phyloP scores from a whole-genome alignment of 2,329 filamentous ascomycete species.

The Pseudogymnoascus sp. region DNA sequence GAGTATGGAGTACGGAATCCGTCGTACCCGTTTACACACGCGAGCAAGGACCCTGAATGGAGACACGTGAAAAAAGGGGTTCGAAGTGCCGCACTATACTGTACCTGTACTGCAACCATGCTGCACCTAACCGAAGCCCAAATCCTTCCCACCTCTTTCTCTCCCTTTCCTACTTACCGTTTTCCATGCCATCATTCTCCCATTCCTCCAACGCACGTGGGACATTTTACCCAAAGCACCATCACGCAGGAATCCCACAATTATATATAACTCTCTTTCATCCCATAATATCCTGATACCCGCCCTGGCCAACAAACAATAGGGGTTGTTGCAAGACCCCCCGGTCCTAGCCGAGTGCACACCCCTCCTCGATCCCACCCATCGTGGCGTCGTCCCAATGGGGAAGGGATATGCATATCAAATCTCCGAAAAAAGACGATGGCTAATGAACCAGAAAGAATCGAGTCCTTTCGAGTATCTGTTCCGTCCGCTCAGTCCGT shows the following conservation, averaged over 20 bases:
- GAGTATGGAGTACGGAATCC: neutral
- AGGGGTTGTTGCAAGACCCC: neutral
- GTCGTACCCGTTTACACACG: neutral
- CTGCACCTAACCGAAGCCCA: neutral
- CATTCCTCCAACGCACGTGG: neutral
- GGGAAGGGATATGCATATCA: neutral
- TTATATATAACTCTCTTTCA: neutral
- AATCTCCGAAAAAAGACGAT: neutral
- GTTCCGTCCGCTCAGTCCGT: neutral
- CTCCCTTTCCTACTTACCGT: neutral
- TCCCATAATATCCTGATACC: neutral
- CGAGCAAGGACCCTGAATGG: neutral
- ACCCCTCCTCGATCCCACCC: neutral
- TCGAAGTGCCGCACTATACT: neutral
- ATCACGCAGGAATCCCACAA: neutral
- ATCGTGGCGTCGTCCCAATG: neutral
- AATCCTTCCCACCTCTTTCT: neutral
- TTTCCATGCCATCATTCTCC: neutral
- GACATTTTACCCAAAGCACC: neutral
- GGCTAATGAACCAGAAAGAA: neutral
- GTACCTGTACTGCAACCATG: neutral
- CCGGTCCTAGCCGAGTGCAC: neutral
- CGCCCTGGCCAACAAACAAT: neutral
- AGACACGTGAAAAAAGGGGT: neutral
- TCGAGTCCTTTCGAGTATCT: neutral